A percentile compares a stretch with the other conserved stretches of the same genome.
Conservation (phyloP, 106 monocot species). For the Apostasia shenzhenica region DNA sequence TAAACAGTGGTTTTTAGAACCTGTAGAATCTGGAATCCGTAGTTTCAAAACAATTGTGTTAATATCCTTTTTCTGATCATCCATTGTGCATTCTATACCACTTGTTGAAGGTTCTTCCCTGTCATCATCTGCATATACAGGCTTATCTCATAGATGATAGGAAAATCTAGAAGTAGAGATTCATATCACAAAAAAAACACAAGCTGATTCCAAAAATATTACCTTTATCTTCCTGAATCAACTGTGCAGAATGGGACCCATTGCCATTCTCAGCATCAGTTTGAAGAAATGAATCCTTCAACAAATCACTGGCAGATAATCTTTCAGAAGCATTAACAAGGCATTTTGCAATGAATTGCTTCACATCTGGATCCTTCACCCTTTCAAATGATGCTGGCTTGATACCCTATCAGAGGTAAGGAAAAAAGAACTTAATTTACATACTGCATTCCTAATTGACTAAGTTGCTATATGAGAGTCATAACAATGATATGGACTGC, state of each 20-base stretch:
- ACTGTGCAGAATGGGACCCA: not conserved
- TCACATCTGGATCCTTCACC: slow-evolving; percentile 35
- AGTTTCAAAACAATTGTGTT: slow-evolving; percentile 53
- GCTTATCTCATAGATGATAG: not conserved
- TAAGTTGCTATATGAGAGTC: no score
- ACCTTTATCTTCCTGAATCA: slow-evolving; percentile 16
- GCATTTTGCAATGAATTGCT: slow-evolving; percentile 52
- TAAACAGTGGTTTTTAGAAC: slow-evolving; percentile 5
- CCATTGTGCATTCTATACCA: slow-evolving; percentile 45
- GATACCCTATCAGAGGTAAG: slow-evolving; percentile 21
- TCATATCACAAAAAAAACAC: no score
- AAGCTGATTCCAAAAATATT: not conserved
- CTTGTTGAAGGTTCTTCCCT: slow-evolving; percentile 1
- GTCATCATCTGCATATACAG: slow-evolving; percentile 22
- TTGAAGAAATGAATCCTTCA: slow-evolving; percentile 48
- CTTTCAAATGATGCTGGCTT: slow-evolving; percentile 42
- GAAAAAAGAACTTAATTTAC: no score
- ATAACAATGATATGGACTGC: no score
- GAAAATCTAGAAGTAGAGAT: not conserved
- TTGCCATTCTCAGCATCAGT: slow-evolving; percentile 15
- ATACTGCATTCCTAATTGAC: no score
- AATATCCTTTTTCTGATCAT: slow-evolving; percentile 43
- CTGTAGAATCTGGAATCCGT: slow-evolving; percentile 53
- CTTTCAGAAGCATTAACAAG: slow-evolving; percentile 41
- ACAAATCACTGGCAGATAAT: slow-evolving; percentile 31